Evolutionary conservation across 441 rosid genomes (phyloP).

Genomic region (Croton laevigatus): DNA sequence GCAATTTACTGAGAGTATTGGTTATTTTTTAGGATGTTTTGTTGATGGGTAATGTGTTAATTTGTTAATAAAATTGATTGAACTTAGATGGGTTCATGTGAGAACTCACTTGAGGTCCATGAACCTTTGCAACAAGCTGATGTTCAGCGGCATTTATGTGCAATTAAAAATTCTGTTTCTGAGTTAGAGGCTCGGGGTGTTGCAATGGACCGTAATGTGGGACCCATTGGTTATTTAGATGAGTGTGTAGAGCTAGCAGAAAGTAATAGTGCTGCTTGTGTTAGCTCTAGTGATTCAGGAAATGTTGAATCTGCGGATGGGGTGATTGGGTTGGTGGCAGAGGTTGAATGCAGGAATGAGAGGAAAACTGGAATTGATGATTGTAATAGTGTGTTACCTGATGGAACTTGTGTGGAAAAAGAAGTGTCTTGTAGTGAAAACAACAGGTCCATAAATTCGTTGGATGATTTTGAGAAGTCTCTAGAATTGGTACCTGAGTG

Average conservation of each 20-base stretch:
- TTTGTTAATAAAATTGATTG: conserved; percentile 21
- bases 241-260: conserved; percentile 20
- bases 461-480: conserved; percentile 18
- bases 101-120: conserved; percentile 23
- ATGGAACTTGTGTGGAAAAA: conserved; percentile 23
- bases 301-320: conserved; percentile 13
- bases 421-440: conserved; percentile 14
- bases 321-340: conserved; percentile 14
- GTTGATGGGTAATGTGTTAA: conserved; percentile 18
- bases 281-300: conserved; percentile 19
- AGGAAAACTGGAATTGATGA: conserved; percentile 21
- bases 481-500: conserved; percentile 11
- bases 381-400: conserved; percentile 15
- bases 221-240: conserved; percentile 22
- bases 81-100: conserved; percentile 35
- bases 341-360: conserved; percentile 18
- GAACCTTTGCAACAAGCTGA: conserved; percentile 25
- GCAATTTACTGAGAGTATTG: conserved; percentile 24
- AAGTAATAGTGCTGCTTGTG: conserved; percentile 26
- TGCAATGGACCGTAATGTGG: conserved; percentile 32
- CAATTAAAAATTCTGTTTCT: conserved; percentile 19
- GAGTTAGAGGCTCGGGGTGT: conserved; percentile 26
- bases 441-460: conserved; percentile 7
- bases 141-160: conserved; percentile 27
- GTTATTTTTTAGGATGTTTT: conserved; percentile 11